A percentile compares a stretch with the other conserved stretches of the same genome.
These are phyloP conservation scores for Colletotrichum aenigma DNA, from an alignment of 2,329 filamentous ascomycete species.

Conservation along the genomic window DNA sequence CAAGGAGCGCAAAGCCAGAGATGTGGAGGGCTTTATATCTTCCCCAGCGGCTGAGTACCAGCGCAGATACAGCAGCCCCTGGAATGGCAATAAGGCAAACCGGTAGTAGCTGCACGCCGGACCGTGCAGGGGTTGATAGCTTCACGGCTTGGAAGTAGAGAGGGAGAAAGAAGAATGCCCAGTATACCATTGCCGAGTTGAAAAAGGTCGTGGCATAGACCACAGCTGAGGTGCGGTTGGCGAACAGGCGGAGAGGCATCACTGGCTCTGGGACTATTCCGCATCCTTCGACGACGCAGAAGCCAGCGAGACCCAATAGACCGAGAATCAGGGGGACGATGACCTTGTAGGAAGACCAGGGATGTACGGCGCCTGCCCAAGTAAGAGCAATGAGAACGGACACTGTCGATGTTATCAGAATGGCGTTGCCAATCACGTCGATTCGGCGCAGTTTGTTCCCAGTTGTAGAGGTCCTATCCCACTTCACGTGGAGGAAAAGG, in stretches of 20 bases:
- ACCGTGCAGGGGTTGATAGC: constrained; percentile 30
- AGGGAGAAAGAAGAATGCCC: constrained; percentile 44
- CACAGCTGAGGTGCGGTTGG: constrained; percentile 24
- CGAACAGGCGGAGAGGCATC: constrained; percentile 63
- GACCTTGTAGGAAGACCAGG: constrained; percentile 44
- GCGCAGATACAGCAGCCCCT: constrained; percentile 26
- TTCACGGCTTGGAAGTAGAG: constrained; percentile 51
- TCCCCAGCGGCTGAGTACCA: constrained; percentile 35
- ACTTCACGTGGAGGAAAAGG: constrained; percentile 16
- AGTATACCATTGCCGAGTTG: constrained; percentile 24
- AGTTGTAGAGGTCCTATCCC: constrained; percentile 12
- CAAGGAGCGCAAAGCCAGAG: constrained; percentile 38
- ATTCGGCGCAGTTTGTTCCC: constrained; percentile 36
- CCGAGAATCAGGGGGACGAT: constrained; percentile 49
- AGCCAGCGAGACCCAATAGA: constrained; percentile 35
- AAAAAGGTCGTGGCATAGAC: constrained; percentile 23
- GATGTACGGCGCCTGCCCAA: constrained; percentile 43
- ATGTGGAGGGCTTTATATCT: constrained; percentile 38
- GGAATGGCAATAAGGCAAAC: constrained; percentile 31
- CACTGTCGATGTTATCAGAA: constrained; percentile 43
- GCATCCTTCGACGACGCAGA: constrained; percentile 66
- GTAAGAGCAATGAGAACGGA: constrained; percentile 47
- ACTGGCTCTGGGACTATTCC: constrained; percentile 71
- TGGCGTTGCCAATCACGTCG: constrained; percentile 47
- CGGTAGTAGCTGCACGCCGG: constrained; percentile 37